Evolutionary conservation across 345 rosid genomes (phyloP).

Genomic region (Citrus trifoliata): DNA sequence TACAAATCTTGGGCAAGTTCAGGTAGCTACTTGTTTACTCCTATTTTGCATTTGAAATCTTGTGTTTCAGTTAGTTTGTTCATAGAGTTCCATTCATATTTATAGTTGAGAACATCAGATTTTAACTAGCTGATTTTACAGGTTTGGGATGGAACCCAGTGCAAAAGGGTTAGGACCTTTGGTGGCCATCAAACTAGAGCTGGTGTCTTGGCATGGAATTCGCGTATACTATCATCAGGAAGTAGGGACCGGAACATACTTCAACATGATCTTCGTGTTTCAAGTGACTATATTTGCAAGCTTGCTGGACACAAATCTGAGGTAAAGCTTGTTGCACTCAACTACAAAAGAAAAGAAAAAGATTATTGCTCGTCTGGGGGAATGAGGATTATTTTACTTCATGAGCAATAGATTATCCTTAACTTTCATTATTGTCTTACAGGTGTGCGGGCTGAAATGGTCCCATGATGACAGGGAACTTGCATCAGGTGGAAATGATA

Average conservation of each 20-base stretch:
- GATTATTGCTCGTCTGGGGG: background rate
- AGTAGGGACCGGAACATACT: slow-evolving; percentile 92
- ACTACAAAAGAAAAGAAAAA: background rate
- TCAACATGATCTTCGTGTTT: slow-evolving; percentile 92
- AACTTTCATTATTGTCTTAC: slow-evolving; percentile 1
- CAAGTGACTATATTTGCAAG: slow-evolving; percentile 64
- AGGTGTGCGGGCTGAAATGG: slow-evolving; percentile 95
- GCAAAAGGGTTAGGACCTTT: slow-evolving; percentile 83
- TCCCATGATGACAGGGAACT: slow-evolving; percentile 96
- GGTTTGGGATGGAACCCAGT: slow-evolving; percentile 95
- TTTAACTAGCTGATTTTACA: slow-evolving; percentile 6
- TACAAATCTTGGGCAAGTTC: slow-evolving; percentile 82
- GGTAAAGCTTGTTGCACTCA: slow-evolving; percentile 27
- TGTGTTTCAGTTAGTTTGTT: background rate
- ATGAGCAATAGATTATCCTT: background rate
- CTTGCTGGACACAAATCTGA: slow-evolving; percentile 95
- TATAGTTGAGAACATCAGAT: background rate
- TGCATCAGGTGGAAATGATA: slow-evolving; percentile 98
- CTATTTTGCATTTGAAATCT: background rate
- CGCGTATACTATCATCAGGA: slow-evolving; percentile 81
- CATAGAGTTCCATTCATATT: background rate
- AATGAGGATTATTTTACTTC: background rate
- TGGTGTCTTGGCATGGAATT: slow-evolving; percentile 95
- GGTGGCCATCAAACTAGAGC: slow-evolving; percentile 96
- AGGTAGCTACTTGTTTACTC: slow-evolving; percentile 43